phyloP scores from a whole-genome alignment of 305 asterid species.

The Solanum hybrid region DNA sequence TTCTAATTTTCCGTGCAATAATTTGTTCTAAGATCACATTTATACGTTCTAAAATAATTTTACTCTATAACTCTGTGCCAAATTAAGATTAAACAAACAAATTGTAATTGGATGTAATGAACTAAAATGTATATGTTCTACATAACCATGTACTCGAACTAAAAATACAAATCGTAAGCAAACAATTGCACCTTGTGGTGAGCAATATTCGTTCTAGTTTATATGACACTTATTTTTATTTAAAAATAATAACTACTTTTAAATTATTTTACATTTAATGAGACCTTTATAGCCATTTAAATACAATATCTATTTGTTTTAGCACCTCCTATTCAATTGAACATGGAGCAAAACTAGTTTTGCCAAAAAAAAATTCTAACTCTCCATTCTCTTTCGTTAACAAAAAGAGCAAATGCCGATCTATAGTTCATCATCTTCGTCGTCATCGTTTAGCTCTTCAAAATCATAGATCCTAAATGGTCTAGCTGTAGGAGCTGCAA shows the following conservation, averaged over 20 bases:
- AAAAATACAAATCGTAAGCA: too few species aligned
- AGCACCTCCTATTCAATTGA: background rate
- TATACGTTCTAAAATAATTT: background rate
- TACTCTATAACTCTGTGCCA: background rate
- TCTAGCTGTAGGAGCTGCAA: conserved; percentile 46
- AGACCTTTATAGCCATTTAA: background rate
- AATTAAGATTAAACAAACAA: background rate
- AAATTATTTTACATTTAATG: background rate
- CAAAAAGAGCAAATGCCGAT: background rate
- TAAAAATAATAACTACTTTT: too few species aligned
- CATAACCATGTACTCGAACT: too few species aligned
- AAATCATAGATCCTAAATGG: conserved; percentile 45
- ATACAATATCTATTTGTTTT: background rate
- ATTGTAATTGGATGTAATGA: background rate
- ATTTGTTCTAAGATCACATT: background rate
- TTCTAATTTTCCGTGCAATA: background rate
- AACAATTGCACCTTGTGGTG: too few species aligned
- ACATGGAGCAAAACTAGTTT: background rate
- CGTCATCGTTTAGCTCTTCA: conserved; percentile 31
- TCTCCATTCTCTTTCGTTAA: background rate
- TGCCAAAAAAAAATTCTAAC: background rate
- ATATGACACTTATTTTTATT: too few species aligned
- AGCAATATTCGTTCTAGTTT: too few species aligned
- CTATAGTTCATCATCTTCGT: conserved; percentile 7
- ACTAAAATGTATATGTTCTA: background rate